Conservation (phyloP, 441 rosid species). For the Dalechampia spathulata region DNA sequence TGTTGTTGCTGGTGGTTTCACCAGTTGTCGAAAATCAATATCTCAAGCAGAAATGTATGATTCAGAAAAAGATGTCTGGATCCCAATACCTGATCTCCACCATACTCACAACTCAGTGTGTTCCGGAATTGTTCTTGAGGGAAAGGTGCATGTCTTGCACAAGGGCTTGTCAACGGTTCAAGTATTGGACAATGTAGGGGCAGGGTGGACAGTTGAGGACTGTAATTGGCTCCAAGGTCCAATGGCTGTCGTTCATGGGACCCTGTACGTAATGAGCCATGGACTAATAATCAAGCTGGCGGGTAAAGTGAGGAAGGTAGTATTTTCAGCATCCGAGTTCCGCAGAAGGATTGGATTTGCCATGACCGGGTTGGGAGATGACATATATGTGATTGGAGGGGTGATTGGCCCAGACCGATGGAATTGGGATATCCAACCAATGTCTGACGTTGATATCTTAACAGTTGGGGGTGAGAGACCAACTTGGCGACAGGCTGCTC, state of each 20-base stretch:
- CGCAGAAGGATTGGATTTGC: constrained; percentile 73
- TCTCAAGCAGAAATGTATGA: constrained; percentile 92
- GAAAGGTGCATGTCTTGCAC: constrained; percentile 75
- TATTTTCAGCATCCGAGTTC: constrained; percentile 73
- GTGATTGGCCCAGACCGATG: constrained; percentile 80
- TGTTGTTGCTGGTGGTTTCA: constrained; percentile 88
- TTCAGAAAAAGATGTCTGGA: constrained; percentile 68
- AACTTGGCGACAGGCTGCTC: constrained; percentile 62
- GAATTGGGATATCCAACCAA: constrained; percentile 68
- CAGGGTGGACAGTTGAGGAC: constrained; percentile 73
- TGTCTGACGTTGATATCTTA: constrained; percentile 64
- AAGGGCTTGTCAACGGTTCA: constrained; percentile 85
- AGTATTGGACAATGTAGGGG: constrained; percentile 49
- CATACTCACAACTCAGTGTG: constrained; percentile 84
- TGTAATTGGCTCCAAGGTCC: constrained; percentile 85
- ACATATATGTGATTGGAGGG: constrained; percentile 78
- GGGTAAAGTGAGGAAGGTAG: constrained; percentile 38
- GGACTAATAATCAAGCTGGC: constrained; percentile 57
- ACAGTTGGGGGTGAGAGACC: constrained; percentile 56
- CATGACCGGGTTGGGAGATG: constrained; percentile 62
- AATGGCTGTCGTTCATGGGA: constrained; percentile 67
- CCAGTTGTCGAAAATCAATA: constrained; percentile 80
- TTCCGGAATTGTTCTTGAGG: constrained; percentile 60
- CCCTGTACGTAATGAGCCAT: constrained; percentile 65
- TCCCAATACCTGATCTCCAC: constrained; percentile 71